Evolutionary conservation across 352 stramenopile genomes (phyloP), one percentile per base, ranked within the genome.

Genomic region (Phytophthora lateralis): DNA sequence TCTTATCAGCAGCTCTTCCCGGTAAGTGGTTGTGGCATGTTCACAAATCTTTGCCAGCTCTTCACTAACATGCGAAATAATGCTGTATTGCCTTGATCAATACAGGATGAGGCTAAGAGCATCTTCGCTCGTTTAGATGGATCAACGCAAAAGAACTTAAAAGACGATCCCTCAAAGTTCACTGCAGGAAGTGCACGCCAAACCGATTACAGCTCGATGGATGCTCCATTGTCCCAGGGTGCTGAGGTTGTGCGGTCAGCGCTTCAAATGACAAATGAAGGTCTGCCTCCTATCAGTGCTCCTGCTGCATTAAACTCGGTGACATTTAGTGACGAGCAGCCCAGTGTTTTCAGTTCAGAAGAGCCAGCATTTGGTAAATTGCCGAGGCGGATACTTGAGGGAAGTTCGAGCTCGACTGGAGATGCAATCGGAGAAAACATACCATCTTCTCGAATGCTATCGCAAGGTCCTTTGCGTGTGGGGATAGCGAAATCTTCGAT

Each of bases 1-100:
- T 75, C 80, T 12, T 82, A 87, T 43, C 81, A 93, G 37, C 35
- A 80, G 21, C 52, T 91, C 6, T 95, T 93, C 30, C 65, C 78
- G 24, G 82, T 88, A 65, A 12, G 51, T 61, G 11, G n/a, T 20
- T 20, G 14, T 17, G 21, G 18, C 9, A 26, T 51, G 10, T 30
- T 11, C 15, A 17, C 18, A 48, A 17, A 10, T 41, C 15, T 7
- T 26, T 41, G 10, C 7, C 7, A 32, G 0, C 18, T 55, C 26
- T 30, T 30, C 27, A 38, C 45, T 71, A 49, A 62, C 27, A 21
- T 30, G 7, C 26, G 14, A 30, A n/a, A 9, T 30, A 26, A 18
- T 69, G 24, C 20, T 59, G 12, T 18, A 30, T 15, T 66, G 14
- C 38, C 18, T 62, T 59, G 18, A 35, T 8, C 14, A 34, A 17